Percentiles rank a stretch among this genome's conserved stretches.
Evolutionary conservation across 768 basidiomycete species (phyloP).

Genomic region (Lentinula boryana): DNA sequence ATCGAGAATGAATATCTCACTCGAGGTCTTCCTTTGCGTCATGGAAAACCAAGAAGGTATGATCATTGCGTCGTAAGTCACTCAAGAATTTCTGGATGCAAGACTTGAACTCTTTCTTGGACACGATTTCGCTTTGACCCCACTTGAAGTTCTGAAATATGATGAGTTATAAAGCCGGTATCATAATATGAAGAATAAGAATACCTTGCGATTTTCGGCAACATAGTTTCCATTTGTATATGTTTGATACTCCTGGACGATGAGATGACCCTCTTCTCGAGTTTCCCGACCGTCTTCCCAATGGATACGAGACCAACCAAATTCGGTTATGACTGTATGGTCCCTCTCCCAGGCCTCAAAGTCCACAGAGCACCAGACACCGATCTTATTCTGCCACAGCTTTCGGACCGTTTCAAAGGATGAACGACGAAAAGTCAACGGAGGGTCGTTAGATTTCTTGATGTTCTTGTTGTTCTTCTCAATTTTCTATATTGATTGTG

Average conservation of each 20-base stretch:
- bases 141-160: slow-evolving; percentile 54
- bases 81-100: slow-evolving; percentile 43
- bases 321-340: slow-evolving; percentile 65
- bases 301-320: slow-evolving; percentile 63
- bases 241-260: slow-evolving; percentile 54
- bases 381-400: slow-evolving; percentile 56
- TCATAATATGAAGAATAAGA: slow-evolving; percentile 5
- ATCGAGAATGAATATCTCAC: slow-evolving; percentile 25
- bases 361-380: slow-evolving; percentile 74
- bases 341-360: slow-evolving; percentile 83
- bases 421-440: slow-evolving; percentile 49
- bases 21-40: slow-evolving; percentile 74
- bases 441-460: slow-evolving; percentile 50
- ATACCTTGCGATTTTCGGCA: slow-evolving; percentile 53
- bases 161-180: background rate
- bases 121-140: slow-evolving; percentile 53
- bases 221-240: slow-evolving; percentile 63
- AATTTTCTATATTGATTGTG: slow-evolving; percentile 32
- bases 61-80: slow-evolving; percentile 36
- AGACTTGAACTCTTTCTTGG: slow-evolving; percentile 42
- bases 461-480: slow-evolving; percentile 78
- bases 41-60: slow-evolving; percentile 78
- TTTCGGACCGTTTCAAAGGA: slow-evolving; percentile 64
- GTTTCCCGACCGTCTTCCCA: slow-evolving; percentile 50
- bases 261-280: slow-evolving; percentile 50